A percentile compares a stretch with the other conserved stretches of the same genome.
Evolutionary conservation across 1,284 basidiomycete species (phyloP).

Genomic region (Trametes pubescens): DNA sequence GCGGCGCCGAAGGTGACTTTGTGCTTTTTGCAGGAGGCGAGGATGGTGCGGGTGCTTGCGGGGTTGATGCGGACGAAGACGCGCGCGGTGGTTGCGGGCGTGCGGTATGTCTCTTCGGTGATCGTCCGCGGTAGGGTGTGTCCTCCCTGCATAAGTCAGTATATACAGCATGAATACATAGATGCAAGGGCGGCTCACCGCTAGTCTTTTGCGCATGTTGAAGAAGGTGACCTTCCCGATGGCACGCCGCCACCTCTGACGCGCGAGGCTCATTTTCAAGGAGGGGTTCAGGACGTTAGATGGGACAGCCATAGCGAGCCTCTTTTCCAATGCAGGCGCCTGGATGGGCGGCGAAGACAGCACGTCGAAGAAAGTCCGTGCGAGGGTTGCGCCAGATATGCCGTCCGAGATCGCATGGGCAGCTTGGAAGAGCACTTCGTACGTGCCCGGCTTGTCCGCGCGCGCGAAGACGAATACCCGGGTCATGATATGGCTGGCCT

Average conservation of each 20-base stretch:
- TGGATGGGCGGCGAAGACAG: conserved; percentile 41
- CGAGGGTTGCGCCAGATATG: conserved; percentile 51
- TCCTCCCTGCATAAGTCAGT: conserved; percentile 54
- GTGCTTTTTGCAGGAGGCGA: conserved; percentile 50
- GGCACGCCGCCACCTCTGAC: conserved; percentile 57
- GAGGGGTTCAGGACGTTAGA: conserved; percentile 48
- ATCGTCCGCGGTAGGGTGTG: conserved; percentile 57
- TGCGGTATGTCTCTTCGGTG: conserved; percentile 45
- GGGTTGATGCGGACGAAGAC: conserved; percentile 35
- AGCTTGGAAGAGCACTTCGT: conserved; percentile 53
- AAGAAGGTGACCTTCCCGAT: conserved; percentile 50
- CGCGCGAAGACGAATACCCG: conserved; percentile 28
- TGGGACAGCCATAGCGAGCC: conserved; percentile 51
- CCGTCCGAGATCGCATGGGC: conserved; percentile 61
- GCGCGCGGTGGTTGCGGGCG: conserved; percentile 46
- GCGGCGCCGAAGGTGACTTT: conserved; percentile 60
- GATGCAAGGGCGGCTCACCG: conserved; percentile 12
- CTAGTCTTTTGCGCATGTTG: conserved; percentile 42
- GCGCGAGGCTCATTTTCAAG: conserved; percentile 43
- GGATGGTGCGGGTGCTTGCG: conserved; percentile 40
- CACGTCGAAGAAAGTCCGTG: conserved; percentile 54
- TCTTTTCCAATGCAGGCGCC: conserved; percentile 43
- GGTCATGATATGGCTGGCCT: conserved; percentile 28
- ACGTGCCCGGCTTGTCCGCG: conserved; percentile 34
- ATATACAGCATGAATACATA: neutral